Conservation (phyloP, 768 basidiomycete genomes). For the Lactarius vividus region DNA sequence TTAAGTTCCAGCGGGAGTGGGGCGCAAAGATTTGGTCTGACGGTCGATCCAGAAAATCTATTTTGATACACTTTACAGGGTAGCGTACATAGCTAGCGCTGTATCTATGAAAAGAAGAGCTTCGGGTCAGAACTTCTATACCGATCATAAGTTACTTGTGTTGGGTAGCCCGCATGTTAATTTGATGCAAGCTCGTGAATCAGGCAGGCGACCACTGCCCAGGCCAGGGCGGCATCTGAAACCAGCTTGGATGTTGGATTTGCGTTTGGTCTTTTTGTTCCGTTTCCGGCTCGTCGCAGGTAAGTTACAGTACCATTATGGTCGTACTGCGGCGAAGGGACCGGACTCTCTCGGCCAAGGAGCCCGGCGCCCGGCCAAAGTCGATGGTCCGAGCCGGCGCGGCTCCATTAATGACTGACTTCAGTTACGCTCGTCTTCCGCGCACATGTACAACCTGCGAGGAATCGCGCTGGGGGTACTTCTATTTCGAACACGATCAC, state of each 20-base stretch:
- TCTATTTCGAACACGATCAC: neutral
- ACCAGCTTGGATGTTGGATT: neutral
- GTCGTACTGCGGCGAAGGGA: too few relatives aligned
- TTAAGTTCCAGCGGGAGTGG: neutral
- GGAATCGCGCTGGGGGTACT: neutral
- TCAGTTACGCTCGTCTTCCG: neutral
- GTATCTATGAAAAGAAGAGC: neutral
- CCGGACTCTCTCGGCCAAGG: too few relatives aligned
- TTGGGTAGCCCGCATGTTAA: neutral
- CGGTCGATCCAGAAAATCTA: neutral
- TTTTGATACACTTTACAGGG: neutral
- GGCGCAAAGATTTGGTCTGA: neutral
- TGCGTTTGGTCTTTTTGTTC: neutral
- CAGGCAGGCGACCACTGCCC: neutral
- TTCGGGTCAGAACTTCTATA: neutral
- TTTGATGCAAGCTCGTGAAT: neutral
- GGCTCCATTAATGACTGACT: neutral
- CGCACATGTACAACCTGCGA: neutral
- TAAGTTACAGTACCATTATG: too few relatives aligned
- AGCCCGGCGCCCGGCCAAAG: too few relatives aligned
- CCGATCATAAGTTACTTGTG: neutral
- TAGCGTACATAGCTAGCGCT: neutral
- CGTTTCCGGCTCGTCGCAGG: neutral
- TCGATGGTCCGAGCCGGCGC: too few relatives aligned
- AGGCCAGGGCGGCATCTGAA: neutral